Conservation (phyloP, 1,284 basidiomycete genomes). For the Anthracocystis panici-leucophaei region DNA sequence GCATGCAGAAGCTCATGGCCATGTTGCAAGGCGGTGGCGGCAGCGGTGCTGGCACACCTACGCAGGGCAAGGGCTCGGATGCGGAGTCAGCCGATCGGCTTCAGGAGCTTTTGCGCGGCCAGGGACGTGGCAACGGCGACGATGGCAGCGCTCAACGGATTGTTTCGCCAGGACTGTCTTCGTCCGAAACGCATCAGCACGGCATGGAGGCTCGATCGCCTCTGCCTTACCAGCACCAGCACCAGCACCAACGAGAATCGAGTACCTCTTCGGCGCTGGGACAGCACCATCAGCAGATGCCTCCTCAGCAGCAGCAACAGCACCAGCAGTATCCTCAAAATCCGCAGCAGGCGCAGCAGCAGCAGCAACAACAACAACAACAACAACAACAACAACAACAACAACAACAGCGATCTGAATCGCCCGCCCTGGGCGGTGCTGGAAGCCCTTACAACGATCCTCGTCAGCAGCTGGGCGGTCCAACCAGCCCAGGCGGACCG, state of each 20-base stretch:
- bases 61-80: conserved; percentile 16
- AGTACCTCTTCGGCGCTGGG: conserved; percentile 22
- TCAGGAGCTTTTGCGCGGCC: conserved; percentile 30
- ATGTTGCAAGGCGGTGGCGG: conserved; percentile 57
- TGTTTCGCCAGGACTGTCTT: conserved; percentile 29
- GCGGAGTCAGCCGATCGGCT: conserved; percentile 30
- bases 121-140: conserved; percentile 24
- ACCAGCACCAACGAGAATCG: conserved; percentile 46
- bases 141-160: conserved; percentile 34
- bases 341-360: conserved; percentile 24
- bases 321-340: conserved; percentile 22
- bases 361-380: conserved; percentile 29
- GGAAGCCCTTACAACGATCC: conserved; percentile 28
- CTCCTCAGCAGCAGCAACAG: conserved; percentile 25
- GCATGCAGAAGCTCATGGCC: conserved; percentile 69
- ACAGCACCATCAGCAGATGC: conserved; percentile 26
- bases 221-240: conserved; percentile 31
- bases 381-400: conserved; percentile 27
- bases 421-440: conserved; percentile 26
- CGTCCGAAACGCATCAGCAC: conserved; percentile 22
- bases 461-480: conserved; percentile 31
- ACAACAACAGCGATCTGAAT: conserved; percentile 38
- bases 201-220: conserved; percentile 41
- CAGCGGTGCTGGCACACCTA: conserved; percentile 28
- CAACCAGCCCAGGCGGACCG: conserved; percentile 22